These are phyloP conservation scores for Alternaria atra DNA, from an alignment of 2,329 filamentous ascomycete species.

Conservation along the genomic window DNA sequence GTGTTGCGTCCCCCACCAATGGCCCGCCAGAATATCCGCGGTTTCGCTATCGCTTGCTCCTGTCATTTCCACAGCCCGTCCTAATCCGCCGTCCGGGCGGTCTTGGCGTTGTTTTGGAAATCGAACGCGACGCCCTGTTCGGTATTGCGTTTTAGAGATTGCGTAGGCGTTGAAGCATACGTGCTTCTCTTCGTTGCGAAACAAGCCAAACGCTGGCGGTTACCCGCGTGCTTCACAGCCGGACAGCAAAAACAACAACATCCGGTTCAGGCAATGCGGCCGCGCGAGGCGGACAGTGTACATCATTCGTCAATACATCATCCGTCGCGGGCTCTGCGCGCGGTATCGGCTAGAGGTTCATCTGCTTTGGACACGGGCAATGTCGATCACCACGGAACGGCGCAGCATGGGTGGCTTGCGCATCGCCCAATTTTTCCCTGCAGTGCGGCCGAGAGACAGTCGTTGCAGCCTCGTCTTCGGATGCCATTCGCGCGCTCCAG, in stretches of 20 bases:
- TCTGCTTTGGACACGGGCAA: conserved; percentile 39
- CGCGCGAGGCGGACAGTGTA: conserved; percentile 28
- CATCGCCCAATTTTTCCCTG: conserved; percentile 43
- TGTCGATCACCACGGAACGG: conserved; percentile 31
- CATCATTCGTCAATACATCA: conserved; percentile 22
- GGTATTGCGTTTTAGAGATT: conserved; percentile 39
- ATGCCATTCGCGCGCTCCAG: conserved; percentile 29
- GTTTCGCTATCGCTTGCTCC: conserved; percentile 39
- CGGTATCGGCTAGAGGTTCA: conserved; percentile 28
- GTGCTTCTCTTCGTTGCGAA: conserved; percentile 41
- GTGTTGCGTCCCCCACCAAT: conserved; percentile 34
- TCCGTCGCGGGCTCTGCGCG: conserved; percentile 22
- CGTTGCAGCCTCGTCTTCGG: conserved; percentile 42
- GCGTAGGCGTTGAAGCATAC: conserved; percentile 26
- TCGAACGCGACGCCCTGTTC: conserved; percentile 31
- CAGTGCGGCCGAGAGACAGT: conserved; percentile 36
- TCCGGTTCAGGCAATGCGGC: conserved; percentile 24
- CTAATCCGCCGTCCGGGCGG: conserved; percentile 32
- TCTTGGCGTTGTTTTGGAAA: conserved; percentile 48
- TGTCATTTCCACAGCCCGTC: conserved; percentile 45
- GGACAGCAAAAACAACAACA: conserved; percentile 13
- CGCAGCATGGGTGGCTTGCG: conserved; percentile 40
- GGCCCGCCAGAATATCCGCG: conserved; percentile 41
- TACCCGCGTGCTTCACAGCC: conserved; percentile 44
- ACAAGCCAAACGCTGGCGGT: conserved; percentile 46